Evolutionary conservation across 2,329 filamentous ascomycete genomes (phyloP).

Genomic region (Geosmithia putterillii): DNA sequence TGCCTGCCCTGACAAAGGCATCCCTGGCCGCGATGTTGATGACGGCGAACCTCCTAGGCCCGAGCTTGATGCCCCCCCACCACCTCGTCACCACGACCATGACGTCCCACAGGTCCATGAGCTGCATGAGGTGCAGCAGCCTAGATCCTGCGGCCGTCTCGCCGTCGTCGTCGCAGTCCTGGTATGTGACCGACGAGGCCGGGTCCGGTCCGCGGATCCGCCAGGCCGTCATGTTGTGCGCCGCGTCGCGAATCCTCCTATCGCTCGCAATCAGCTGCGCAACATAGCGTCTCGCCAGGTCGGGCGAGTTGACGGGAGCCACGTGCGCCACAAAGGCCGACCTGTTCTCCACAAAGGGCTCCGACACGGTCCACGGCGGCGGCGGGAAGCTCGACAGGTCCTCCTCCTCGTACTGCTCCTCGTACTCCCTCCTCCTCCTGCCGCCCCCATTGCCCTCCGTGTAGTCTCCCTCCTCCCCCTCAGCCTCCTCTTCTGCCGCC

Average conservation of each 20-base stretch:
- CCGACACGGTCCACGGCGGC: constrained; percentile 61
- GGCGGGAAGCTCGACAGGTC: constrained; percentile 15
- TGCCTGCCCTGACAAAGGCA: constrained; percentile 65
- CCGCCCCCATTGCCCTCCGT: constrained; percentile 8
- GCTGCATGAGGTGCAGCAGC: constrained; percentile 78
- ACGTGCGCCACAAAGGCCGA: constrained; percentile 78
- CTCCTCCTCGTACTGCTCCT: constrained; percentile 7
- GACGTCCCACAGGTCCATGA: constrained; percentile 88
- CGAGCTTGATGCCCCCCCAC: constrained; percentile 87
- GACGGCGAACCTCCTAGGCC: constrained; percentile 77
- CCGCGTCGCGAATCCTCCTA: constrained; percentile 72
- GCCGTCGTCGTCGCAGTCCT: constrained; percentile 94
- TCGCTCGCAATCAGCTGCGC: constrained; percentile 69
- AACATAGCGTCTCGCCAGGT: constrained; percentile 59
- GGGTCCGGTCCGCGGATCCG: constrained; percentile 53
- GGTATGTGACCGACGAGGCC: constrained; percentile 31
- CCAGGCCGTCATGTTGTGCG: constrained; percentile 95
- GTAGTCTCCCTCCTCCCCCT: constrained; percentile 4
- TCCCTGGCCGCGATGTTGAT: constrained; percentile 84
- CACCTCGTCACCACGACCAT: constrained; percentile 90
- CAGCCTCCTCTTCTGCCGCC: constrained; percentile 12
- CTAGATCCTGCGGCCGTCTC: constrained; percentile 84
- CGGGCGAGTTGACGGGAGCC: constrained; percentile 54
- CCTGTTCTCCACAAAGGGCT: constrained; percentile 66
- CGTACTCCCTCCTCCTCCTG: constrained; percentile 10